These are phyloP conservation scores for Sonneratia caseolaris DNA, from an alignment of 345 rosid species.

Conservation along the genomic window DNA sequence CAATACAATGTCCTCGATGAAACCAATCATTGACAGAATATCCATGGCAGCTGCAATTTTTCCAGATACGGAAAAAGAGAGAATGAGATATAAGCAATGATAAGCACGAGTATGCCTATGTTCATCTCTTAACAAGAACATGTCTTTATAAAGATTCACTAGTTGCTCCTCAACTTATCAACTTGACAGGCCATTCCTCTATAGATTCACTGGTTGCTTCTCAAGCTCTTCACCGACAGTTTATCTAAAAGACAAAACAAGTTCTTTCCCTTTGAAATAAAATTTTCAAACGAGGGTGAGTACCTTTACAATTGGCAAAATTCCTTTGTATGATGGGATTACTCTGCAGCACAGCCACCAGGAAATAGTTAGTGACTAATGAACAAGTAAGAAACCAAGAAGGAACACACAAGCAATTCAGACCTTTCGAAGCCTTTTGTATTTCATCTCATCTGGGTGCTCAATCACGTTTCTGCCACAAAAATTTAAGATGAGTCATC, in stretches of 20 bases:
- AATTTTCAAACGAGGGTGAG: neutral
- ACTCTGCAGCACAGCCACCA: slow-evolving; percentile 38
- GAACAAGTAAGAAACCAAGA: neutral
- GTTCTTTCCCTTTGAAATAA: neutral
- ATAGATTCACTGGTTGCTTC: too few relatives aligned
- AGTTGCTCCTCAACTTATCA: too few relatives aligned
- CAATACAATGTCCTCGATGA: slow-evolving; percentile 46
- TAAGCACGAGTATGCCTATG: neutral
- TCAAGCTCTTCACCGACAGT: neutral
- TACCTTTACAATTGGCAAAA: slow-evolving; percentile 55
- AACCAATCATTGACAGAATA: slow-evolving; percentile 63
- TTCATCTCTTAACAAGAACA: neutral
- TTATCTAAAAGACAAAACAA: too few relatives aligned
- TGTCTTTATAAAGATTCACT: too few relatives aligned
- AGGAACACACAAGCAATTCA: neutral
- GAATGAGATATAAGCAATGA: neutral
- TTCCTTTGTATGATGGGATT: slow-evolving; percentile 63
- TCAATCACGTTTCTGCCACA: slow-evolving; percentile 64
- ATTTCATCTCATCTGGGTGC: slow-evolving; percentile 66
- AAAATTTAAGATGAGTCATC: neutral
- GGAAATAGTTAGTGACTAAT: neutral
- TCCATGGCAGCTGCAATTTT: slow-evolving; percentile 65
- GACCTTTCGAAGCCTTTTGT: slow-evolving; percentile 76
- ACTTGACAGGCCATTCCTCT: neutral
- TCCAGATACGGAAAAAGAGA: neutral